Evolutionary conservation across 2,329 filamentous ascomycete genomes (phyloP).

Genomic region (Hymenoscyphus repandus): DNA sequence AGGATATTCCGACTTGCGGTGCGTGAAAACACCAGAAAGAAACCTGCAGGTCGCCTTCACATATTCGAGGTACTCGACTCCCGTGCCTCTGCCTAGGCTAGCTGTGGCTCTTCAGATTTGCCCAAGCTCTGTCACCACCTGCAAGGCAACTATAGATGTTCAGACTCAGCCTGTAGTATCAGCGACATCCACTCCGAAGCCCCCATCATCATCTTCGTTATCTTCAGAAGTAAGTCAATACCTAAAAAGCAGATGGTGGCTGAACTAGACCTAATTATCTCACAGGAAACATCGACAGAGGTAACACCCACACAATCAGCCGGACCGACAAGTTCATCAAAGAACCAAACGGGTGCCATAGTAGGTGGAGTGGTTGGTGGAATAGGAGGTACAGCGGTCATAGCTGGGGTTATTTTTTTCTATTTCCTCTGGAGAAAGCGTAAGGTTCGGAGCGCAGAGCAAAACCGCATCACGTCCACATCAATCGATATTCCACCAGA

Average conservation of each 20-base stretch:
- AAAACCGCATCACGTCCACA: background rate
- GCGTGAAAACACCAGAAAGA: background rate
- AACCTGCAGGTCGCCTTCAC: slow-evolving; percentile 1
- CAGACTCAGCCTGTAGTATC: background rate
- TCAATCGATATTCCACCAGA: too few species aligned
- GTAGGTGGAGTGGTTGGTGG: background rate
- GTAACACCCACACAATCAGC: background rate
- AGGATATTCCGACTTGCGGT: slow-evolving; percentile 2
- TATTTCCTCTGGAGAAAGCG: background rate
- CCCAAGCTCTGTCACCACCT: background rate
- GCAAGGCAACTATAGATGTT: background rate
- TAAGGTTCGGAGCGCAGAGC: background rate
- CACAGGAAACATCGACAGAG: background rate
- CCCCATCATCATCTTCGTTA: background rate
- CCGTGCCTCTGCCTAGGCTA: slow-evolving; percentile 1
- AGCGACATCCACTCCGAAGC: background rate
- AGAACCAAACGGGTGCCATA: background rate
- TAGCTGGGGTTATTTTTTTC: background rate
- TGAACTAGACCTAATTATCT: background rate
- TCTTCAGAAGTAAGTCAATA: background rate
- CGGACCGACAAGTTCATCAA: background rate
- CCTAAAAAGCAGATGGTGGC: background rate
- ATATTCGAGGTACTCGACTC: slow-evolving; percentile 1
- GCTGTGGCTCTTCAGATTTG: background rate
- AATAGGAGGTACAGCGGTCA: background rate